These are phyloP conservation scores for Mycosphaerella sp. DNA, from an alignment of 2,329 filamentous ascomycete genomes.

Conservation along the genomic window DNA sequence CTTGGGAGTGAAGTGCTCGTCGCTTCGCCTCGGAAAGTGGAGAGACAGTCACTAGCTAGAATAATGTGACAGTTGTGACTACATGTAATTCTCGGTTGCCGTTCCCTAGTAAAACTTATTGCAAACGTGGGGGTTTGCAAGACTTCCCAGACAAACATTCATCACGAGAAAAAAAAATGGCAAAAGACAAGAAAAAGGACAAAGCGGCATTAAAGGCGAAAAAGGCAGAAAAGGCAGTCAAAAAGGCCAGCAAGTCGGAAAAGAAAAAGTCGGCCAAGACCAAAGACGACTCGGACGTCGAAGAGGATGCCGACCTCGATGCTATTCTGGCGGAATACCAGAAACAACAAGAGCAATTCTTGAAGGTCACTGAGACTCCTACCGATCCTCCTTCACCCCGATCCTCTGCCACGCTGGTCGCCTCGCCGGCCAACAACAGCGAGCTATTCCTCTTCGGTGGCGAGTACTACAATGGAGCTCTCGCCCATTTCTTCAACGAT, in stretches of 20 bases:
- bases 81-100: no score
- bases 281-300: constrained; percentile 76
- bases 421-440: constrained; percentile 77
- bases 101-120: no score
- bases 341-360: constrained; percentile 82
- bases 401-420: constrained; percentile 73
- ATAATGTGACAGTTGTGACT: no score
- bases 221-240: constrained; percentile 51
- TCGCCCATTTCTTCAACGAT: constrained; percentile 67
- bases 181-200: constrained; percentile 44
- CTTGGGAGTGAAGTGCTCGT: no score
- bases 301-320: constrained; percentile 88
- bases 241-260: constrained; percentile 77
- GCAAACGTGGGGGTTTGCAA: no score
- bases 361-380: constrained; percentile 81
- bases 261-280: constrained; percentile 63
- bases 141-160: no score
- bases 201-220: constrained; percentile 34
- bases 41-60: no score
- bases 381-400: constrained; percentile 68
- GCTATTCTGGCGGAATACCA: constrained; percentile 88
- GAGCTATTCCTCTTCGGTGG: constrained; percentile 89
- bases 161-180: constrained; percentile 37
- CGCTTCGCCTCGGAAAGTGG: no score
- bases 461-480: constrained; percentile 88